Evolutionary conservation across 352 stramenopile genomes (phyloP), one percentile per base, ranked within the genome.

Genomic region (Phytopythium montanum): DNA sequence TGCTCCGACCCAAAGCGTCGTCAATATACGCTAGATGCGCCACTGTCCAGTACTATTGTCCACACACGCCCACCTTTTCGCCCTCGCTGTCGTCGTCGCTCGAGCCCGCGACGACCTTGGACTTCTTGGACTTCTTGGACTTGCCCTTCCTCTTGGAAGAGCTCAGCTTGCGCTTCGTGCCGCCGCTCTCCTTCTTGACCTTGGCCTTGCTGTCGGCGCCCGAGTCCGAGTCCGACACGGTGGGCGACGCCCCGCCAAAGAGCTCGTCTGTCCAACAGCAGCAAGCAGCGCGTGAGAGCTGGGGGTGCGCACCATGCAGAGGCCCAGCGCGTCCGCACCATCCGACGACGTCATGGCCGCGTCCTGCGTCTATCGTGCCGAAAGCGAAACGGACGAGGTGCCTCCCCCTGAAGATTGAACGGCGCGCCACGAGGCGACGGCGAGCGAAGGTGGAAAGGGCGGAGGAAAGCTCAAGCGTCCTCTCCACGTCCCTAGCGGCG

Each of bases 221-320:
- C 26, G 85, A 92, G 59, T 92, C 87, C 55, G 87, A 96, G 60
- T 95, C 85, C 42, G 85, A 95, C 31, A 96, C 85, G 2, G 83
- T 87, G 29, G 87, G 87, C 60, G 84, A 96, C 36, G 72, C 82
- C 3, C 75, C 69, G 50, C 69, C 79, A n/a, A 85, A 79, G 53
- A 73, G 68, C 65, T 92, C 85, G 44, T 94, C 85, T 90, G 53
- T 41, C 64, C 16, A n/a, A 9, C 58, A 70, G 31, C 57, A 50
- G 39, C 39, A 33, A 6, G 23, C 25, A 60, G 21, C 36, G 26
- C 59, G 31, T 45, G 3, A 46, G 31, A 34, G 23, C 12, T 14
- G 10, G 1, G n/a, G 5, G 51, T 31, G 16, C 50, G 6, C 50
- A 3, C 19, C 9, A n/a, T 29, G 34, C 10, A 26, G 3, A 45